These are phyloP conservation scores for Aristolochia fimbriata DNA, from an alignment of 164 flowering plant species.

Conservation along the genomic window DNA sequence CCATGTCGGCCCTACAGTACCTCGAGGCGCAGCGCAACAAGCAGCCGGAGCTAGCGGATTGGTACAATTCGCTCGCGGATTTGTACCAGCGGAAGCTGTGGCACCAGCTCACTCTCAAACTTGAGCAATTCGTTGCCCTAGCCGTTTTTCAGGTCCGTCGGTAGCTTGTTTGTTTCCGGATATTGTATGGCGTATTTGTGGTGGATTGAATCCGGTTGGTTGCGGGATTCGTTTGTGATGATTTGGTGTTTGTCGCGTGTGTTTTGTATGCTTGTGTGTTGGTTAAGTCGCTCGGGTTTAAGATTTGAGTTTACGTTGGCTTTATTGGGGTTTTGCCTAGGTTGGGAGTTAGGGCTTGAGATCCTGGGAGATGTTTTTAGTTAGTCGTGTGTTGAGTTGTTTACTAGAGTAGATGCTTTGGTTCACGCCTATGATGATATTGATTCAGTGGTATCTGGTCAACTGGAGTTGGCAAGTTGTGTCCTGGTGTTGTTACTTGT, in stretches of 20 bases:
- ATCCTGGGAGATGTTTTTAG: too few relatives aligned
- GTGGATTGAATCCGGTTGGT: too few relatives aligned
- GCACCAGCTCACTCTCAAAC: slow-evolving; percentile 94
- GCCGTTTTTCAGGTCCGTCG: slow-evolving; percentile 54
- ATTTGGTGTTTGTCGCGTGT: neutral
- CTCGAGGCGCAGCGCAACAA: slow-evolving; percentile 54
- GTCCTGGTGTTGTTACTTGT: too few relatives aligned
- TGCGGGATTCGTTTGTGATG: neutral
- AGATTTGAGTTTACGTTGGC: neutral
- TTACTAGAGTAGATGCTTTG: too few relatives aligned
- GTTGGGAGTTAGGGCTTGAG: too few relatives aligned
- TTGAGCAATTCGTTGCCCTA: slow-evolving; percentile 86
- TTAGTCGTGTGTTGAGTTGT: too few relatives aligned
- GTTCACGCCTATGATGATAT: too few relatives aligned
- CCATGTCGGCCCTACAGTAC: slow-evolving; percentile 82
- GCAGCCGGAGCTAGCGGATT: slow-evolving; percentile 85
- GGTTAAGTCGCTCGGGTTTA: neutral
- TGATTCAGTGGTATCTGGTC: too few relatives aligned
- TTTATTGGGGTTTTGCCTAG: too few relatives aligned
- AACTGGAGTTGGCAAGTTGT: too few relatives aligned
- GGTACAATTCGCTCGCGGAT: slow-evolving; percentile 81
- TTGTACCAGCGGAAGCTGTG: slow-evolving; percentile 93
- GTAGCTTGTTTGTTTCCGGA: neutral
- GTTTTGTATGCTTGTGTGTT: neutral
- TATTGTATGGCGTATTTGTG: neutral